Conservation (phyloP, 495 filamentous ascomycete species). For the Penicillium parvum region DNA sequence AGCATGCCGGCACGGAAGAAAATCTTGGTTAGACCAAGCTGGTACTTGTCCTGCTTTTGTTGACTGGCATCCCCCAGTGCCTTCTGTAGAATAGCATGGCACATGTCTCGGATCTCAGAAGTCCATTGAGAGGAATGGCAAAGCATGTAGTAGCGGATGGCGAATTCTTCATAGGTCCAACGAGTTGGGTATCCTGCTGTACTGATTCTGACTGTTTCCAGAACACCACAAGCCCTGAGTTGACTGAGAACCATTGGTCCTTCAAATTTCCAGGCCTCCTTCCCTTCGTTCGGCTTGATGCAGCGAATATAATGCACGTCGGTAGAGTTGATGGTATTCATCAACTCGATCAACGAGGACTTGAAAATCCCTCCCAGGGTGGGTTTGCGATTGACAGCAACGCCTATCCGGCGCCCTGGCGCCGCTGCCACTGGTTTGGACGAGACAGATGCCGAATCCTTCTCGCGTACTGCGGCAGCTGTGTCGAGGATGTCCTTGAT, state of each 20-base stretch:
- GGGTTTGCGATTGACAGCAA: constrained; percentile 91
- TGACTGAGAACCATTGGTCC: constrained; percentile 99
- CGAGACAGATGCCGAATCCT: constrained; percentile 71
- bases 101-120: constrained; percentile 88
- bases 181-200: constrained; percentile 96
- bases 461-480: constrained; percentile 81
- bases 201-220: constrained; percentile 97
- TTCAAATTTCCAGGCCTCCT: constrained; percentile 96
- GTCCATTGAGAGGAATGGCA: constrained; percentile 90
- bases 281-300: constrained; percentile 98
- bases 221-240: constrained; percentile 94
- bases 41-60: constrained; percentile 88
- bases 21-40: constrained; percentile 94
- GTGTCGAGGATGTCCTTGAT: constrained; percentile 79
- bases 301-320: constrained; percentile 99
- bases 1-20: constrained; percentile 99
- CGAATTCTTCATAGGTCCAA: constrained; percentile 99
- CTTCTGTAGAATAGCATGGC: constrained; percentile 81
- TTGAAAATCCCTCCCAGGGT: constrained; percentile 99
- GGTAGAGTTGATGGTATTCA: constrained; percentile 95
- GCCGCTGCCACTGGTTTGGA: constrained; percentile 61
- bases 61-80: constrained; percentile 78
- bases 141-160: constrained; percentile 96
- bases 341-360: constrained; percentile 94
- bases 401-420: constrained; percentile 77